Evolutionary conservation across 345 rosid genomes (phyloP), one percentile per base, ranked within the genome.

Genomic region (Citrus glauca): DNA sequence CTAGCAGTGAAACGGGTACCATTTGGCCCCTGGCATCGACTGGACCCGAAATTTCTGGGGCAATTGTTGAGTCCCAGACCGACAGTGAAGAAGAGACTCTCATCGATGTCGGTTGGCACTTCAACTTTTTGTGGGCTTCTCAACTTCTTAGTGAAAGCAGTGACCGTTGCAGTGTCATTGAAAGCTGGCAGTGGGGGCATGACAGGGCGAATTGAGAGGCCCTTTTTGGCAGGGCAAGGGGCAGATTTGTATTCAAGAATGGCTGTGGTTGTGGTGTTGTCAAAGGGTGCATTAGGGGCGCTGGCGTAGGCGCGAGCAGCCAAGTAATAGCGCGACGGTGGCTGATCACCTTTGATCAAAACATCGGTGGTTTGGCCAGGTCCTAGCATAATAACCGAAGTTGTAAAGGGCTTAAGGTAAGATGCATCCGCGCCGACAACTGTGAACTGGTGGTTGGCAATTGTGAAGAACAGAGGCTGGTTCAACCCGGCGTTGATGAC

Each of bases 291-390:
- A 75, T 84, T 91, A 71, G 87, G 93, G 2, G 94, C 94, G 64
- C 94, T 95, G 73, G 89, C 91, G 69, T 95, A 95, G 55, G 99
- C 89, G 25, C 90, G 80, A 2, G 89, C 99, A 0, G 98, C 97
- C 71, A 94, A 85, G 87, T 95, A 93, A 82, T 95, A 95, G 10
- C 90, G 89, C 22, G 88, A 85, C 0, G 97, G 94, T 0, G 74
- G 80, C 69, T 90, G 96, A 85, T 94, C 83, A 0, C 97, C 99
- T 11, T 72, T 74, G 86, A 95, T 85, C 50, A 95, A 73, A 60
- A 95, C 99, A 28, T 95, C 99, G 0, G 97, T 95, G 73, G 99
- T 95, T 71, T 95, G 98, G 35, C 99, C 98, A 0, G 99, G 99
- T 50, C 99, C 99, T 8, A 95, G 63, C 95, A 92, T 84, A 45